phyloP scores from a whole-genome alignment of 495 filamentous ascomycete species.

The Penicillium atrosanguineum region DNA sequence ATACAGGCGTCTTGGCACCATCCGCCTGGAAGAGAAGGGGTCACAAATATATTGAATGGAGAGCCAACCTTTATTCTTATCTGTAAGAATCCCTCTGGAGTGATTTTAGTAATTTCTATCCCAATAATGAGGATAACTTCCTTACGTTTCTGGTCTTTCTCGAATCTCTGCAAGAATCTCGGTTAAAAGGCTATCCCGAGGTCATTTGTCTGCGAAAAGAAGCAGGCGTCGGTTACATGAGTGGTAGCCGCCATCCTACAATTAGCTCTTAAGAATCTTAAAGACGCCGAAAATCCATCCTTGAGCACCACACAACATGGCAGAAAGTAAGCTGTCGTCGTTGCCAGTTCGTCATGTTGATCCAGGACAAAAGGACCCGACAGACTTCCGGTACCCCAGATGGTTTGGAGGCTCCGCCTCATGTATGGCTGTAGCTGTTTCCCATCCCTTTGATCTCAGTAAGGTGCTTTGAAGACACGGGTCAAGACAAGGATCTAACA shows the following conservation, averaged over 20 bases:
- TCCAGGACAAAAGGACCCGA: not conserved
- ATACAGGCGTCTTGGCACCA: not conserved
- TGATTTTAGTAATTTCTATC: not conserved
- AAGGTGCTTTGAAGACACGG: not conserved
- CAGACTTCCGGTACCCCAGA: slow-evolving; percentile 32
- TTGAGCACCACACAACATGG: not conserved
- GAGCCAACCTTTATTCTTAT: not conserved
- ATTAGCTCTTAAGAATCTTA: not conserved
- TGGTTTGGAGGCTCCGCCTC: slow-evolving; percentile 47
- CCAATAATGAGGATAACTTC: too few species aligned
- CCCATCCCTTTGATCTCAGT: slow-evolving; percentile 44
- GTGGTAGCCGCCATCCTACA: not conserved
- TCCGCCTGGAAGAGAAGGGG: not conserved
- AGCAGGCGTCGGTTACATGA: not conserved
- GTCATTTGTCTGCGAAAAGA: not conserved
- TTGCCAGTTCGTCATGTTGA: not conserved
- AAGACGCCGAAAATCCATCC: not conserved
- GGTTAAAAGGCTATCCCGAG: not conserved
- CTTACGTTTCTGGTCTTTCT: not conserved
- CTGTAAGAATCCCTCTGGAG: not conserved
- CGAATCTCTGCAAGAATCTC: not conserved
- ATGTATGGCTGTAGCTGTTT: slow-evolving; percentile 41
- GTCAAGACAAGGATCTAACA: not conserved
- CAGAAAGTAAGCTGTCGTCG: not conserved
- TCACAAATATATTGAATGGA: not conserved